phyloP scores from a whole-genome alignment of 768 basidiomycete species.

The Pleurotus pulmonarius region DNA sequence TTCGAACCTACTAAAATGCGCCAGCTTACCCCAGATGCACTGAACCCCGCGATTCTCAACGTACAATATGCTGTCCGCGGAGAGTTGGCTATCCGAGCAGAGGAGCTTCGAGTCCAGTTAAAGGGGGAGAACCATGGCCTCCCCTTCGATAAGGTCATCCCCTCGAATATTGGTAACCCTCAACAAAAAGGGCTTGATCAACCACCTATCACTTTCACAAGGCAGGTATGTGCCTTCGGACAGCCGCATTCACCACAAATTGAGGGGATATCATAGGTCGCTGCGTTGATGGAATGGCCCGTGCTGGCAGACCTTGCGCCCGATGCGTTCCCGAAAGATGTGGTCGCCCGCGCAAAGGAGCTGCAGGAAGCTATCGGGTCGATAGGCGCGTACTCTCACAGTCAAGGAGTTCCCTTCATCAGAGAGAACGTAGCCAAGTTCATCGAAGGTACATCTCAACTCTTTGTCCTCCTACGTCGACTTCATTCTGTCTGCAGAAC shows the following conservation, averaged over 20 bases:
- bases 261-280: too few relatives aligned
- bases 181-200: slow-evolving; percentile 96
- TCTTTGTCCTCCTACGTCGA: background rate
- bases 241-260: too few relatives aligned
- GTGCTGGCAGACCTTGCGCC: slow-evolving; percentile 74
- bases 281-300: slow-evolving; percentile 91
- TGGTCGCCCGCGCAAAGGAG: slow-evolving; percentile 76
- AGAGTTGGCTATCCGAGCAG: slow-evolving; percentile 93
- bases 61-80: slow-evolving; percentile 98
- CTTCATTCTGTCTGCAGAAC: slow-evolving; percentile 44
- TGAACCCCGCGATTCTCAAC: slow-evolving; percentile 82
- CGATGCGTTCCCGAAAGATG: slow-evolving; percentile 81
- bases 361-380: slow-evolving; percentile 86
- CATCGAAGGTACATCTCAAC: slow-evolving; percentile 62
- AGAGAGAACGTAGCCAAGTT: slow-evolving; percentile 86
- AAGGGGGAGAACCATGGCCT: slow-evolving; percentile 53
- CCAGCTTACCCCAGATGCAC: slow-evolving; percentile 59
- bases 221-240: slow-evolving; percentile 63
- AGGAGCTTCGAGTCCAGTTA: slow-evolving; percentile 72
- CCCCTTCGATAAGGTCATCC: slow-evolving; percentile 87
- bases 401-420: slow-evolving; percentile 88
- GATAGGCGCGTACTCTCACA: slow-evolving; percentile 93
- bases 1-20: slow-evolving; percentile 32
- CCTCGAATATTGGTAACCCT: slow-evolving; percentile 96
- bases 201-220: slow-evolving; percentile 84